A percentile compares a stretch with the other conserved stretches of the same genome.
Evolutionary conservation across 2,329 filamentous ascomycete genomes (phyloP).

Genomic region (Sodiomyces alkalinus): DNA sequence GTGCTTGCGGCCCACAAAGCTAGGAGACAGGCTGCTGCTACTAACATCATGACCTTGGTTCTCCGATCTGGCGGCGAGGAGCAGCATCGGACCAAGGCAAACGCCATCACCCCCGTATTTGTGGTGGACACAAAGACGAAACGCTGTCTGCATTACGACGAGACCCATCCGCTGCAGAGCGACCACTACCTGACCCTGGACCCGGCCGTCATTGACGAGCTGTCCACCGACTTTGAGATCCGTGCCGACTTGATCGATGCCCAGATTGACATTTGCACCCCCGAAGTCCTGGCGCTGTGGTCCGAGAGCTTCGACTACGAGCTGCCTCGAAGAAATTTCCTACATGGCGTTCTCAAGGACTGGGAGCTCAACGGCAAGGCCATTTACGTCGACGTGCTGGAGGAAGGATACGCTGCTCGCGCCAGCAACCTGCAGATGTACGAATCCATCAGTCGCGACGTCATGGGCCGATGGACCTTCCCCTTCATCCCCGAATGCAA

Average conservation of each 20-base stretch:
- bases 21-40: slow-evolving; percentile 69
- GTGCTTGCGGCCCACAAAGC: slow-evolving; percentile 67
- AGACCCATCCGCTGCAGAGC: slow-evolving; percentile 56
- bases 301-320: slow-evolving; percentile 98
- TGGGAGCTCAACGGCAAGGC: slow-evolving; percentile 95
- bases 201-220: slow-evolving; percentile 57
- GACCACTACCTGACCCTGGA: slow-evolving; percentile 59
- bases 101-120: slow-evolving; percentile 66
- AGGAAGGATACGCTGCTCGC: slow-evolving; percentile 71
- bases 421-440: slow-evolving; percentile 80
- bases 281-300: slow-evolving; percentile 87
- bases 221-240: slow-evolving; percentile 61
- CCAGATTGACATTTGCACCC: slow-evolving; percentile 93
- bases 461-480: slow-evolving; percentile 77
- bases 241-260: slow-evolving; percentile 84
- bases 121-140: slow-evolving; percentile 68
- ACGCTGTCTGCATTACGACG: slow-evolving; percentile 86
- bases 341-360: slow-evolving; percentile 88
- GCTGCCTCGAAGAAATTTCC: slow-evolving; percentile 70
- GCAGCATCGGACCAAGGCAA: slow-evolving; percentile 61
- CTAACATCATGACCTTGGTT: slow-evolving; percentile 96
- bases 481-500: slow-evolving; percentile 86
- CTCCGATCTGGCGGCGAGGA: slow-evolving; percentile 58
- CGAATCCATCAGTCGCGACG: slow-evolving; percentile 73
- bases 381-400: slow-evolving; percentile 79